Conservation (phyloP, 176 grass and related monocot species). For the Carex cristatella region DNA sequence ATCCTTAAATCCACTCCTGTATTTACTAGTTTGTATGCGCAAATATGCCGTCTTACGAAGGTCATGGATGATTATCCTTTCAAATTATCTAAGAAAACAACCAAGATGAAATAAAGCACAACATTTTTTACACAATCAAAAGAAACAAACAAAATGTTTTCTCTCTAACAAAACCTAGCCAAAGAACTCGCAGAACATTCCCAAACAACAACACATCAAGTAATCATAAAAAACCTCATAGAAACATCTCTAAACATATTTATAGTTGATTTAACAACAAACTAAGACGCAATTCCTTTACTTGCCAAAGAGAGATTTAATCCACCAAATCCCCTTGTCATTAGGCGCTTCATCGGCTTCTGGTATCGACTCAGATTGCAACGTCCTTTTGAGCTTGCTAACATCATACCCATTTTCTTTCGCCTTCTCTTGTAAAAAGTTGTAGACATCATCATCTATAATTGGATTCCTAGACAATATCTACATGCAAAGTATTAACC, state of each 20-base stretch:
- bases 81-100: not conserved
- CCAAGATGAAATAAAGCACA: not conserved
- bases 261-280: slow-evolving; percentile 3
- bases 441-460: slow-evolving; percentile 53
- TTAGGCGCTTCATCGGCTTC: slow-evolving; percentile 31
- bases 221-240: not conserved
- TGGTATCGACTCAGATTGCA: slow-evolving; percentile 45
- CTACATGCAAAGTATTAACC: slow-evolving; percentile 14
- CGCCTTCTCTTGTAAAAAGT: slow-evolving; percentile 42
- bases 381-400: slow-evolving; percentile 47
- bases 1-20: no score
- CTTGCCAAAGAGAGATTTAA: slow-evolving; percentile 77
- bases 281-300: slow-evolving; percentile 10
- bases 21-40: no score
- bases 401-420: slow-evolving; percentile 62
- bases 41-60: not conserved
- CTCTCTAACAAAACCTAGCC: not conserved
- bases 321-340: slow-evolving; percentile 64
- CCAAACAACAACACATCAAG: not conserved
- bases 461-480: slow-evolving; percentile 60
- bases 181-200: not conserved
- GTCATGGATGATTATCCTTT: not conserved
- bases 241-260: not conserved
- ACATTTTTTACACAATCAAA: not conserved
- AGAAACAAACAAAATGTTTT: not conserved